Percentiles rank a stretch among this genome's conserved stretches.
Conservation (phyloP, 2,329 filamentous ascomycete species). For the Diaporthe batatas region DNA sequence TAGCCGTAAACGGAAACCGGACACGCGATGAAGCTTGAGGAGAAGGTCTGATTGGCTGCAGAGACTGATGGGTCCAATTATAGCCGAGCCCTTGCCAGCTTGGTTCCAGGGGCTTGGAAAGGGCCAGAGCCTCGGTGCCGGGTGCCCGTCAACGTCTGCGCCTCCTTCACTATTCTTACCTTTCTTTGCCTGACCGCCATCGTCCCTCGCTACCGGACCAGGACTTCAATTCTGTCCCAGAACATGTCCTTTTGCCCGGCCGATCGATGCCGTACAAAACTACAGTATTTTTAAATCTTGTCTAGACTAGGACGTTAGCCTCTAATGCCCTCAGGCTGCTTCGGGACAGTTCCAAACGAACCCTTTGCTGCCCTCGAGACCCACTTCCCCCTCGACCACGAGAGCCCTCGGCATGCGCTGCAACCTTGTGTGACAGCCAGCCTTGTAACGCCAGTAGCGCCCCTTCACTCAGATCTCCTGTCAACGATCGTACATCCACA, state of each 20-base stretch:
- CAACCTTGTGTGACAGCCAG: conserved; percentile 1
- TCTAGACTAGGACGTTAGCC: neutral
- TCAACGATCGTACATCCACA: neutral
- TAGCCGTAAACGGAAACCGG: conserved; percentile 13
- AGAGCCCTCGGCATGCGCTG: neutral
- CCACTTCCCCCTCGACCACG: neutral
- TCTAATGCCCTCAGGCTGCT: neutral
- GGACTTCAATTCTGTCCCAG: neutral
- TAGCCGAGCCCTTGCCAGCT: conserved; percentile 11
- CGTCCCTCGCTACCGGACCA: too few species aligned
- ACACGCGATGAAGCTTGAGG: conserved; percentile 2
- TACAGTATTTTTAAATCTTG: conserved; percentile 1
- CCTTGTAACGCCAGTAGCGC: neutral
- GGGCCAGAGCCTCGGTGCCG: conserved; percentile 5
- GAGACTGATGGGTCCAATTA: neutral
- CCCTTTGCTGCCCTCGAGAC: neutral
- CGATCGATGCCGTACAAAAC: neutral
- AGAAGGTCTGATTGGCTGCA: neutral
- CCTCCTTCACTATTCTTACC: neutral
- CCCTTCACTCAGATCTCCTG: neutral
- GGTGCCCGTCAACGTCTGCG: conserved; percentile 3
- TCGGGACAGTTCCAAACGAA: neutral
- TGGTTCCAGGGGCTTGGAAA: conserved; percentile 22
- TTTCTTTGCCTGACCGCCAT: neutral
- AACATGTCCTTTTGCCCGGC: neutral